Base-by-base conservation (phyloP, 192 early-diverging fungal species). In the Funneliformis mosseae region DNA sequence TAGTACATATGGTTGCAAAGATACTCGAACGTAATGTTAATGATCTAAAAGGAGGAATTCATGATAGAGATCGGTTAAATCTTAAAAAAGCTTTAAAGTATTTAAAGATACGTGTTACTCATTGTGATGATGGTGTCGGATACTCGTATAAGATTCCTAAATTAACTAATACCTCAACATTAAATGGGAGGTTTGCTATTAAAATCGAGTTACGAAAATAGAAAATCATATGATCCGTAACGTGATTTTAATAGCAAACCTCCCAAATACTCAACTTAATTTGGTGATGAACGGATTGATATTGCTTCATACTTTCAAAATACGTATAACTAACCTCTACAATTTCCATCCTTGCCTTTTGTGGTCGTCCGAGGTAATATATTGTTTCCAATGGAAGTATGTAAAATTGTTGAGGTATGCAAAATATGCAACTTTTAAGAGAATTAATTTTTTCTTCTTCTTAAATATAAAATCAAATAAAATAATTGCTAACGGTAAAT, bases 381-480 rank as follows among this genome's bases (percentile, higher is more conserved):
- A 25, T 89, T 90, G 67, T 83, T 98, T 43, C 97, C 97, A 55
- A 92, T 99, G 86, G 97, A 99, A 87, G 87, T 97, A 42, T 97
- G 96, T 87, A 87, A 90, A 39, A 88, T 99, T 42, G 84, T 92
- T 71, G 73, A 81, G 67, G 81, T 83, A 71, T 39, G 45, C 59
- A 18, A 27, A 60, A 45, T 6, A 21, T 4, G 6, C 8, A 14
- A 18, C 14, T 55, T 14, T 5, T 10, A 46, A 46, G 9, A 6
- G 45, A 0, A 46, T 10, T 10, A 46, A 7, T 1, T 10, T 10
- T 5, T 46, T 46, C 11, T 48, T 8, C 4, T 48, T 48, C 11
- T 48, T n/a, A n/a, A n/a, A n/a, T n/a, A n/a, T n/a, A n/a, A n/a
- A n/a, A n/a, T n/a, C n/a, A n/a, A n/a, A n/a, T n/a, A n/a, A n/a